Percentiles rank a stretch among this genome's conserved stretches.
Conservation (phyloP, 352 stramenopile species). For the Pythium diclinum region DNA sequence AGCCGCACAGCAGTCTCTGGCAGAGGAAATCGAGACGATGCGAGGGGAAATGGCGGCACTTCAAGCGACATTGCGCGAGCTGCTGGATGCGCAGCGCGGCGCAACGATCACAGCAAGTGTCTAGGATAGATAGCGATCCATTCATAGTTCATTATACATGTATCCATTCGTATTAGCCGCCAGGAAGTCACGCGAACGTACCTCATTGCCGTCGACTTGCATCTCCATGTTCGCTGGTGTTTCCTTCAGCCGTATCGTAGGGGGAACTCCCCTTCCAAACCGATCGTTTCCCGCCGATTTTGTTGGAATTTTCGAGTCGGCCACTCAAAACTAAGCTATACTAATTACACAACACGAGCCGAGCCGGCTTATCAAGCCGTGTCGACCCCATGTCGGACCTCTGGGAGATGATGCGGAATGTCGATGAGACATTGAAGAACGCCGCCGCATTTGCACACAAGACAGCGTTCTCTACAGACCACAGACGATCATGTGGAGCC, state of each 20-base stretch:
- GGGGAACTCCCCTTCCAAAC: constrained; percentile 13
- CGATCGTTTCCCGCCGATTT: constrained; percentile 1
- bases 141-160: background rate
- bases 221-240: background rate
- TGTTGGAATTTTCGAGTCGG: background rate
- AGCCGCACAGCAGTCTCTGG: background rate
- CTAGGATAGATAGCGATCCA: background rate
- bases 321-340: background rate
- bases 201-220: background rate
- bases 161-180: background rate
- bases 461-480: background rate
- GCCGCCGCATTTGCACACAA: background rate
- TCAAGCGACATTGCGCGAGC: background rate
- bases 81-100: background rate
- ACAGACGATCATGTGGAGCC: constrained; percentile 14
- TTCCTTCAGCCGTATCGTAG: no score
- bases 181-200: background rate
- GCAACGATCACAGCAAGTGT: background rate
- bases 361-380: background rate
- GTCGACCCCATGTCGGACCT: constrained; percentile 14
- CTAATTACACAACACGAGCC: background rate
- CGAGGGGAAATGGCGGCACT: constrained; percentile 11
- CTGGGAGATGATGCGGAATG: background rate
- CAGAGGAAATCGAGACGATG: constrained; percentile 7
- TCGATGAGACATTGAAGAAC: constrained; percentile 8